Evolutionary conservation across 1,284 basidiomycete species (phyloP).

Genomic region (Ganoderma lucidum): DNA sequence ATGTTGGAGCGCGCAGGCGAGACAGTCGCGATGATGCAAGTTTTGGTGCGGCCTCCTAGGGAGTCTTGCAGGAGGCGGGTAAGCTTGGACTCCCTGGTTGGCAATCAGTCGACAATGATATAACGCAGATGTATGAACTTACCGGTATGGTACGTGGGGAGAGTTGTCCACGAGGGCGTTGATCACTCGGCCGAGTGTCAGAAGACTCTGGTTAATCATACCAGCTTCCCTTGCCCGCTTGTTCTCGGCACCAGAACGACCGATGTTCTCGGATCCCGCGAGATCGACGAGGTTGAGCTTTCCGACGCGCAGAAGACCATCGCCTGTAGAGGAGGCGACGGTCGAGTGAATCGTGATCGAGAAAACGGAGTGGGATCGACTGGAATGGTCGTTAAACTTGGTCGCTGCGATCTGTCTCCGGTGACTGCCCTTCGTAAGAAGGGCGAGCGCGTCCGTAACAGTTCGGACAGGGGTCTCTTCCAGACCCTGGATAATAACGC

Average conservation of each 20-base stretch:
- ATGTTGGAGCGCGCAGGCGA: constrained; percentile 92
- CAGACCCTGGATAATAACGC: constrained; percentile 93
- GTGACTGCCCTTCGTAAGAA: constrained; percentile 90
- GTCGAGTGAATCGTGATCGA: constrained; percentile 95
- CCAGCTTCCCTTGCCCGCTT: constrained; percentile 96
- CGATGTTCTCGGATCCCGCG: constrained; percentile 98
- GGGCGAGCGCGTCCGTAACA: constrained; percentile 84
- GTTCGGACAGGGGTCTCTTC: constrained; percentile 91
- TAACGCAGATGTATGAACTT: constrained; percentile 31
- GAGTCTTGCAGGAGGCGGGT: constrained; percentile 99
- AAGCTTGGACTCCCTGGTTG: constrained; percentile 84
- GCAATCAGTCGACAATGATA: constrained; percentile 16
- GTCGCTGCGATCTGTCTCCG: constrained; percentile 96
- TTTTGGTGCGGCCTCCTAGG: constrained; percentile 97
- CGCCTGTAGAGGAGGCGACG: constrained; percentile 80
- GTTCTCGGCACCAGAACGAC: constrained; percentile 94
- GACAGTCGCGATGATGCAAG: constrained; percentile 97
- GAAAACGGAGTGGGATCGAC: constrained; percentile 99
- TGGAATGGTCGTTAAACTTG: constrained; percentile 97
- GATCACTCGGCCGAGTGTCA: constrained; percentile 97
- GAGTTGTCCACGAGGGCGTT: constrained; percentile 95
- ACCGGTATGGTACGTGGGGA: constrained; percentile 95
- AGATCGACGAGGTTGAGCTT: constrained; percentile 98
- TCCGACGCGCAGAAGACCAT: constrained; percentile 92
- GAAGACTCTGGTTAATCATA: constrained; percentile 98